A percentile compares a stretch with the other conserved stretches of the same genome.
phyloP scores from a whole-genome alignment of 148 eudicot genomes.

The Hydrangea macrophylla region DNA sequence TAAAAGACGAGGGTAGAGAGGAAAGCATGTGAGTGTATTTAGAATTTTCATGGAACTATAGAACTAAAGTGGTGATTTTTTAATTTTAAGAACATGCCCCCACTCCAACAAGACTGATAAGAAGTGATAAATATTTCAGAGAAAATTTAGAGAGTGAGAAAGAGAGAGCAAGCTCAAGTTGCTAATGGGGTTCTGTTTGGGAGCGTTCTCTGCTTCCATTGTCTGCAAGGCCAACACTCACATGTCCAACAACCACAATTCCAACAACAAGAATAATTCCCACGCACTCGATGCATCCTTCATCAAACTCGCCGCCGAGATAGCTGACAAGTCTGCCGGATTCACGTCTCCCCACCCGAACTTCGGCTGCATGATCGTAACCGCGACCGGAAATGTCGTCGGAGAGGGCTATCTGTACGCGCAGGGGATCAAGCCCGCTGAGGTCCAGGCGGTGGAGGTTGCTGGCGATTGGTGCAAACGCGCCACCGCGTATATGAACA shows the following conservation, averaged over 20 bases:
- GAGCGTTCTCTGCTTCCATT: conserved; percentile 26
- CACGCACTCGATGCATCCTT: conserved; percentile 59
- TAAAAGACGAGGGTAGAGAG: too few relatives aligned
- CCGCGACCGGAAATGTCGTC: conserved; percentile 36
- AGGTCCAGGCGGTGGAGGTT: conserved; percentile 72
- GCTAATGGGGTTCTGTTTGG: conserved; percentile 26
- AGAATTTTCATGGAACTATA: too few relatives aligned
- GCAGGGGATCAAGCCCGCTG: conserved; percentile 90
- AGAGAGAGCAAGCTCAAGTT: neutral
- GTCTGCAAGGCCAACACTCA: conserved; percentile 19
- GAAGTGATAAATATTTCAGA: too few relatives aligned
- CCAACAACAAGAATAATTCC: conserved; percentile 10
- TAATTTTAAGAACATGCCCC: too few relatives aligned
- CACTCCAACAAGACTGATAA: too few relatives aligned
- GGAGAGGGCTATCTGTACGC: conserved; percentile 87
- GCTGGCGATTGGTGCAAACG: conserved; percentile 53
- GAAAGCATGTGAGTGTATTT: too few relatives aligned
- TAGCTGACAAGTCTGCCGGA: conserved; percentile 89
- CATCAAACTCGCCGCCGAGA: conserved; percentile 69
- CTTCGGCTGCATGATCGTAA: conserved; percentile 80
- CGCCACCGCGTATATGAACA: conserved; percentile 83
- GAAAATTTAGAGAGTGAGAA: neutral
- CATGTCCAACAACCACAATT: conserved; percentile 4
- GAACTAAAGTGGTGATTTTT: too few relatives aligned
- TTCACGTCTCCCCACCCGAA: conserved; percentile 90